A percentile compares a stretch with the other conserved stretches of the same genome.
These are phyloP conservation scores for Isoetes taiwanensis DNA, from an alignment of 75 land plant genomes.

Conservation along the genomic window DNA sequence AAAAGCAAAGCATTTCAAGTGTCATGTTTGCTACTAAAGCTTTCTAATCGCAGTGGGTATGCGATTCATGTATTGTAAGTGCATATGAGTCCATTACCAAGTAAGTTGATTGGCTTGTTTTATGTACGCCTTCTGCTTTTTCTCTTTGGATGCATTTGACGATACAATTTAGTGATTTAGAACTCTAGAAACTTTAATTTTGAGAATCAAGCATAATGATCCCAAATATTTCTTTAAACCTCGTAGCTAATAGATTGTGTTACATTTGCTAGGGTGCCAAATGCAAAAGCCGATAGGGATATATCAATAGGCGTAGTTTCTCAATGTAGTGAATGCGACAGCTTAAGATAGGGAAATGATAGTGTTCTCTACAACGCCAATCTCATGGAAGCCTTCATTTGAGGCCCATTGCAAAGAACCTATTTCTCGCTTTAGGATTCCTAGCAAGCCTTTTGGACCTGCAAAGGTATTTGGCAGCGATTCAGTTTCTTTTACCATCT, in stretches of 20 bases:
- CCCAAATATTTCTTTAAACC: not conserved
- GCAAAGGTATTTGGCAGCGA: no score
- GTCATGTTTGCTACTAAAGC: conserved; percentile 98
- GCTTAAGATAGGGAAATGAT: conserved; percentile 94
- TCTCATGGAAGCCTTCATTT: no score
- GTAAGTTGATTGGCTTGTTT: conserved; percentile 23
- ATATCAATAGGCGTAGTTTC: conserved; percentile 60
- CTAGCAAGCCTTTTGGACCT: no score
- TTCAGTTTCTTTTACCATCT: no score
- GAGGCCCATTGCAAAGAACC: no score
- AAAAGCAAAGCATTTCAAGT: conserved; percentile 97
- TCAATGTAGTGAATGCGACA: conserved; percentile 94
- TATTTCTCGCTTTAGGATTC: no score
- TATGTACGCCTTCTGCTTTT: not conserved
- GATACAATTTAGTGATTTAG: no score
- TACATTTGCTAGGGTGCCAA: conserved; percentile 70
- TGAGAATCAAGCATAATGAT: not conserved
- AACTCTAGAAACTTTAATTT: no score
- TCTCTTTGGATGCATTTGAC: not conserved
- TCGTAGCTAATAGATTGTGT: not conserved
- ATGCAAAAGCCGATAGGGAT: conserved; percentile 90
- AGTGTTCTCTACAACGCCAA: no score
- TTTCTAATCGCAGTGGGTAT: conserved; percentile 93
- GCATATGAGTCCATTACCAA: conserved; percentile 82
- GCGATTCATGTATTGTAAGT: conserved; percentile 93